Conservation (phyloP, 169 alveolate species). For the Plasmodium gaboni region DNA sequence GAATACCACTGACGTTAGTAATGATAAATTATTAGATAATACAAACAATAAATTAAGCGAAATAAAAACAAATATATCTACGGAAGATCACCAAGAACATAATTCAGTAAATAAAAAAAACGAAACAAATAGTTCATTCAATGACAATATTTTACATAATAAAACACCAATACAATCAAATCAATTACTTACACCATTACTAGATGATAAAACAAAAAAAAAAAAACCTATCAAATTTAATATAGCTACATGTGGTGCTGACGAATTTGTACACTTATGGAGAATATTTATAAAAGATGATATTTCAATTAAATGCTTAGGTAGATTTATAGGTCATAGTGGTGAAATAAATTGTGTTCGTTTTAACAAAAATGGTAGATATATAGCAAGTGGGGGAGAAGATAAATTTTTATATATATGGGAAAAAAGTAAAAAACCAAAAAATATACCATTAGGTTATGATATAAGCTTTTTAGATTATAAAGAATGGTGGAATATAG, state of each 20-base stretch:
- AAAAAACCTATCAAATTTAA: constrained; percentile 64
- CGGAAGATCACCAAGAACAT: background rate
- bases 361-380: constrained; percentile 88
- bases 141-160: background rate
- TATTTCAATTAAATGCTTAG: constrained; percentile 86
- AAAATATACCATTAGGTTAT: constrained; percentile 78
- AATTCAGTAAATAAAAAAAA: too few species aligned
- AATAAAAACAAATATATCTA: background rate
- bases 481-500: constrained; percentile 87
- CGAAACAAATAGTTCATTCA: background rate
- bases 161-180: background rate
- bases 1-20: background rate
- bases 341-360: constrained; percentile 92
- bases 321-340: constrained; percentile 91
- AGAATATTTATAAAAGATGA: constrained; percentile 85
- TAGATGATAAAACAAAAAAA: constrained; percentile 1
- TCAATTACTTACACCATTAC: background rate
- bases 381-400: constrained; percentile 92
- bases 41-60: constrained; percentile 1
- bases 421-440: constrained; percentile 83
- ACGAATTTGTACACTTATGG: constrained; percentile 93
- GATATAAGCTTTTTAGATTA: constrained; percentile 82
- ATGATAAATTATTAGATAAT: background rate
- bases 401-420: constrained; percentile 87
- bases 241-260: constrained; percentile 94